These are phyloP conservation scores for Amauroascus niger DNA, from an alignment of 2,329 filamentous ascomycete species.

Conservation along the genomic window DNA sequence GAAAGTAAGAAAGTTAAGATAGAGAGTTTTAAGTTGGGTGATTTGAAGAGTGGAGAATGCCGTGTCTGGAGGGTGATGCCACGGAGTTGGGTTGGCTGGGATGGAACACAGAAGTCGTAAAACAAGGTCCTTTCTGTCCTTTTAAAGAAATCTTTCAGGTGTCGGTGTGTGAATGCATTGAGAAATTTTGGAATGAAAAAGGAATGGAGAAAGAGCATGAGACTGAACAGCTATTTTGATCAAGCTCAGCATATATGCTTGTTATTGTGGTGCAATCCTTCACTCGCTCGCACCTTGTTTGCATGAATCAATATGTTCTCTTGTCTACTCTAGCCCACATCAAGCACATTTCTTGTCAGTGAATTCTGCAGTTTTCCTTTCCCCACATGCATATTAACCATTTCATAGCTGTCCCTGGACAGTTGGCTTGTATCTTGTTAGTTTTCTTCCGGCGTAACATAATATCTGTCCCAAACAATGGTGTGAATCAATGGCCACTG, in stretches of 20 bases:
- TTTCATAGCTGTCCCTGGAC: background rate
- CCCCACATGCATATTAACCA: background rate
- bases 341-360: background rate
- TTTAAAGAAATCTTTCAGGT: background rate
- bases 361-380: background rate
- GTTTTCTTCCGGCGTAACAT: background rate
- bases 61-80: constrained; percentile 96
- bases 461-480: background rate
- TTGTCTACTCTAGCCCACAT: background rate
- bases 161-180: background rate
- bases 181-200: background rate
- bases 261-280: background rate
- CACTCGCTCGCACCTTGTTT: background rate
- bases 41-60: constrained; percentile 85
- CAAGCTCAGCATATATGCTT: background rate
- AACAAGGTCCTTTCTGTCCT: background rate
- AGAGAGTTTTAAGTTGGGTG: constrained; percentile 88
- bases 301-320: background rate
- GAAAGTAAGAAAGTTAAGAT: constrained; percentile 89
- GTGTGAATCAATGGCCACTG: background rate
- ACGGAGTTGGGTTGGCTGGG: constrained; percentile 86
- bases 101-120: constrained; percentile 25
- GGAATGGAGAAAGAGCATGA: background rate
- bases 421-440: background rate
- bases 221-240: background rate